phyloP scores from a whole-genome alignment of 2,329 filamentous ascomycete genomes.

The Alternaria sp. region DNA sequence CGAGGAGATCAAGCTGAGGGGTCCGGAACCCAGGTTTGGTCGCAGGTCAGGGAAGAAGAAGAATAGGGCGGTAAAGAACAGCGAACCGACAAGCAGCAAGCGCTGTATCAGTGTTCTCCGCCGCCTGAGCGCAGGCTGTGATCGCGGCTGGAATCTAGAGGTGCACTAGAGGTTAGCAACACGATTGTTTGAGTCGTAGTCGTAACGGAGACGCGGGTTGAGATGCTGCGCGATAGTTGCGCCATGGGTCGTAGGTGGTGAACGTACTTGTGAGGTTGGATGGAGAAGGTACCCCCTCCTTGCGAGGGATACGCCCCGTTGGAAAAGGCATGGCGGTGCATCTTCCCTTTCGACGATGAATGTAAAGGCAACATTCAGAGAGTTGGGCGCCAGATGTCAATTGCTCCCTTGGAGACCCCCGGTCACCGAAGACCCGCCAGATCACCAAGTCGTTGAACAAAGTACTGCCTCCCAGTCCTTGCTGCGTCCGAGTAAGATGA shows the following conservation, averaged over 20 bases:
- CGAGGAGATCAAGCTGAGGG: slow-evolving; percentile 74
- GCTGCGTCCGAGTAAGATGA: slow-evolving; percentile 7
- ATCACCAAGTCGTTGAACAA: slow-evolving; percentile 32
- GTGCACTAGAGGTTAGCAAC: slow-evolving; percentile 43
- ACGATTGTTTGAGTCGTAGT: slow-evolving; percentile 27
- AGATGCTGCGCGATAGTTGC: slow-evolving; percentile 26
- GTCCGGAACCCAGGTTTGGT: slow-evolving; percentile 66
- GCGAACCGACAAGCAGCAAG: slow-evolving; percentile 64
- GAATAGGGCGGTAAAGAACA: slow-evolving; percentile 69
- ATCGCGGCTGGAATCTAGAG: slow-evolving; percentile 82
- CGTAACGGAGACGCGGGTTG: slow-evolving; percentile 27
- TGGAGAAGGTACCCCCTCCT: slow-evolving; percentile 78
- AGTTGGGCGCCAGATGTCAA: slow-evolving; percentile 32
- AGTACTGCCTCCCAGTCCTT: slow-evolving; percentile 21
- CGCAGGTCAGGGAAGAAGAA: slow-evolving; percentile 79
- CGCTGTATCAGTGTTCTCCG: slow-evolving; percentile 77
- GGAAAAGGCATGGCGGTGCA: slow-evolving; percentile 86
- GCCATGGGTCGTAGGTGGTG: slow-evolving; percentile 33
- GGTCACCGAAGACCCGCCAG: slow-evolving; percentile 46
- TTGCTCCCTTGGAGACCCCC: slow-evolving; percentile 49
- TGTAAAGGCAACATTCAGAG: slow-evolving; percentile 68
- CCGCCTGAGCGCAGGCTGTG: slow-evolving; percentile 75
- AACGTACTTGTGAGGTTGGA: slow-evolving; percentile 85
- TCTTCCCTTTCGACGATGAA: slow-evolving; percentile 68
- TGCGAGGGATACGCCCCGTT: slow-evolving; percentile 79